Base-by-base conservation (phyloP, 305 asterid genomes). In the Fraxinus angustifolia region DNA sequence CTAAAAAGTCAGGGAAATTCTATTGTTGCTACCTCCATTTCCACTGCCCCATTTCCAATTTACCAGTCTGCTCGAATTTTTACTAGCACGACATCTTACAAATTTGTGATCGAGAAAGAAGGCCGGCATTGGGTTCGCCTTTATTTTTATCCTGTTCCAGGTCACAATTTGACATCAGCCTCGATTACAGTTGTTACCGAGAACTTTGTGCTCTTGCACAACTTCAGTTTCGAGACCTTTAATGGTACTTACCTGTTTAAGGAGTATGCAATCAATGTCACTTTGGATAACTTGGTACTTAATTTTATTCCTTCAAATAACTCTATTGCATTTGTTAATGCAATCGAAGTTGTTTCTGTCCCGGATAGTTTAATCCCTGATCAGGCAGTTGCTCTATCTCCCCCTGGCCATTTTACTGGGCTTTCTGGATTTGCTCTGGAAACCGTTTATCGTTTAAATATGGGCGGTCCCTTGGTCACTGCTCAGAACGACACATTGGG, bases 41-140 rank as follows among this genome's bases (percentile, higher is more conserved):
- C 95, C 34, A 77, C 92, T 10, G 91, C 94, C 82, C 97, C 99
- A 10, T 91, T 88, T 65, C 91, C 98, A 45, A 81, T 96, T 3
- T 90, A 93, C 76, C 97, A 89, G 73, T 96, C 95, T 23, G 98
- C 92, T 12, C 81, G 99, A 82, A 75, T 94, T 75, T 96, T 96
- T 81, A 82, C 93, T 21, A 83, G 80, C 88, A 87, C 87, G 2
- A 73, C 93, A 4, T 88, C 98, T 26, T 96, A 92, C 79, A 87
- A 86, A 76, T 96, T 96, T 79, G 78, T 77, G 34, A 91, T 96
- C 48, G 45, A 82, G 78, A 82, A 80, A 80, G 82, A 89, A 82
- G 99, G 99, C 77, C 87, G 97, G 56, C 97, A 96, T 88, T 94
- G 96, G 96, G 87, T 94, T 77, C 98, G 99, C 82, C 98, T 96